phyloP scores from a whole-genome alignment of 257 asterid species.

The Eustoma russellianum region DNA sequence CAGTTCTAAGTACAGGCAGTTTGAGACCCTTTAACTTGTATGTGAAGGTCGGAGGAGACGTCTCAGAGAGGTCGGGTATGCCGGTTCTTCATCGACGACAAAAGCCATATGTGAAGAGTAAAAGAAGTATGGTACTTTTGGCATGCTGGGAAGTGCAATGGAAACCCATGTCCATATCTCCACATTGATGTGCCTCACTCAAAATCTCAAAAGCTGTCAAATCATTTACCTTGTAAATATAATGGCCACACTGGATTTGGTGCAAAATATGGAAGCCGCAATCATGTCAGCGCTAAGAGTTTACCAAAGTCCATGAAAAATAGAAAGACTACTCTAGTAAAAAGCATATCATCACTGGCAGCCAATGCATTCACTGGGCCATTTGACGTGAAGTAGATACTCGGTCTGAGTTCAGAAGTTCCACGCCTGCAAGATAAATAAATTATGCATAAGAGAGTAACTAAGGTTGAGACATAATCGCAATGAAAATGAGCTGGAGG shows the following conservation, averaged over 20 bases:
- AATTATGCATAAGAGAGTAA: background rate
- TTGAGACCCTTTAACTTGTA: constrained; percentile 27
- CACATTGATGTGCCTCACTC: constrained; percentile 22
- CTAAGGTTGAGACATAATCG: too few relatives aligned
- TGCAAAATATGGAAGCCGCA: too few relatives aligned
- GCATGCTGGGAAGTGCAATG: constrained; percentile 53
- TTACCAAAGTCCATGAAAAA: too few relatives aligned
- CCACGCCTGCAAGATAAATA: constrained; percentile 36
- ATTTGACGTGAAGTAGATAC: constrained; percentile 23
- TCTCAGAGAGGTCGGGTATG: too few relatives aligned
- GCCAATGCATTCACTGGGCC: constrained; percentile 42
- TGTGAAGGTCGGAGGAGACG: background rate
- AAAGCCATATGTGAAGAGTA: constrained; percentile 6
- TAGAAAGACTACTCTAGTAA: constrained; percentile 37
- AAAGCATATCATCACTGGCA: constrained; percentile 26
- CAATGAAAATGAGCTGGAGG: background rate
- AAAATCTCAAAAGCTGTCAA: constrained; percentile 15
- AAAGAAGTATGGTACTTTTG: constrained; percentile 37
- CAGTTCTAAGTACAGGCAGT: too few relatives aligned
- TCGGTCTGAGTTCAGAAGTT: constrained; percentile 30
- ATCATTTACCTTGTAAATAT: background rate
- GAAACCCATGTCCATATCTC: too few relatives aligned
- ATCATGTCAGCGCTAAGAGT: too few relatives aligned
- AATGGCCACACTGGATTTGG: too few relatives aligned
- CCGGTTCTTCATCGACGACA: constrained; percentile 4